Conservation (phyloP, 2,329 filamentous ascomycete genomes). For the Fusarium verrucosum region DNA sequence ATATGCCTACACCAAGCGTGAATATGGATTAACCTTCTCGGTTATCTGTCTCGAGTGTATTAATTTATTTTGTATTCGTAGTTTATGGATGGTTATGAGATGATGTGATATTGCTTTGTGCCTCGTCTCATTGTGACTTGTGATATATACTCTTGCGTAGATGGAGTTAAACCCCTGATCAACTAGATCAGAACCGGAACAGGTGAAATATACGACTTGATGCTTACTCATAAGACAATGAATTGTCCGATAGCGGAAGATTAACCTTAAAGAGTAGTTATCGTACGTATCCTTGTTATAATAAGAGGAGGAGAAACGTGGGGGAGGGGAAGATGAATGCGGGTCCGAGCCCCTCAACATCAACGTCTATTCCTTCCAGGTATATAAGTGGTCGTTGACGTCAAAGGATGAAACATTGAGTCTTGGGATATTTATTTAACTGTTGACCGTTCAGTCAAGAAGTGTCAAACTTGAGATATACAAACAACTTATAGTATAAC, state of each 20-base stretch:
- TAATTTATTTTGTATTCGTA: slow-evolving; percentile 41
- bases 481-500: neutral
- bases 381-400: slow-evolving; percentile 19
- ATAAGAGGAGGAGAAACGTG: slow-evolving; percentile 23
- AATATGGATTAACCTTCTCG: slow-evolving; percentile 40
- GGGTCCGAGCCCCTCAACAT: slow-evolving; percentile 28
- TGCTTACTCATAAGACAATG: neutral
- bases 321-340: slow-evolving; percentile 39
- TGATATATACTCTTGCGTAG: neutral
- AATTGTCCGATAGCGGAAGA: slow-evolving; percentile 18
- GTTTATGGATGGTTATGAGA: neutral
- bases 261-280: neutral
- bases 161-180: no score
- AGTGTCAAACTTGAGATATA: neutral
- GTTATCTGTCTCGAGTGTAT: slow-evolving; percentile 42
- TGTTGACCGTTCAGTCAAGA: neutral
- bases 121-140: neutral
- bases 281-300: neutral
- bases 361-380: neutral
- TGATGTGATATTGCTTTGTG: neutral
- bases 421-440: neutral
- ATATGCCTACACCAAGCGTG: slow-evolving; percentile 29
- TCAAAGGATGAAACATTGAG: slow-evolving; percentile 1
- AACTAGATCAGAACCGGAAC: no score
- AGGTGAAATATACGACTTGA: no score